Base-by-base conservation (phyloP, 1,284 basidiomycete species). In the Stygiomarasmius scandens region DNA sequence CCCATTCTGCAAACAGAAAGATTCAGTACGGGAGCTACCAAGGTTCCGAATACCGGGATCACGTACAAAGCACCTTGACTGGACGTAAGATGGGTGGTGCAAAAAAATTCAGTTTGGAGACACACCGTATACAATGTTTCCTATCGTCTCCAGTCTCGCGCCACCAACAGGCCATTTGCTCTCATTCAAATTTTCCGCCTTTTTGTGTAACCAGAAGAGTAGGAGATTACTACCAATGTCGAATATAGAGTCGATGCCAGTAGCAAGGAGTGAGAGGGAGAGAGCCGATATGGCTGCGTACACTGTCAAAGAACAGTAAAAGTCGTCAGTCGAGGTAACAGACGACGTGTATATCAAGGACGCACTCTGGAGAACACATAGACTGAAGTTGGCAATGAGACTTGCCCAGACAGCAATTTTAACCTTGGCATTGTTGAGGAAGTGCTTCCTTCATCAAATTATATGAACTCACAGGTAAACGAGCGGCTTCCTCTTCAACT, bases 161-260 rank as follows among this genome's bases (percentile, higher is more conserved):
- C 96, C 96, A 53, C 95, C 91, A 8, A 94, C 91, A 9, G 94
- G 95, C 93, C 94, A 97, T 66, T 92, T 93, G 70, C 89, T 91
- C 54, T 77, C 67, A 67, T 97, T 93, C 58, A 96, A 82, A n/a
- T 68, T 79, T 9, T 70, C 74, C 0, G 93, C 87, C 66, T 93
- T 90, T 61, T 81, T 79, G 72, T 99, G 90, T 1, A 96, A 78
- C 76, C 85, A 85, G 71, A 90, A 91, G 2, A 98, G 81, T 12
- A 97, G 78, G 38, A 96, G 71, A 67, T 97, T 98, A 62, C 94
- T 95, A 52, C 92, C 89, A 48, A 95, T 85, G 69, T 98, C 96
- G 68, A 97, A 96, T 19, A 93, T 84, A 14, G 93, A 88, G 71
- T 97, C 95, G 65, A 96, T 89, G 23, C 85, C 90, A 1, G 93